Evolutionary conservation across 441 rosid species (phyloP).

Genomic region (Aquilaria agallochum): DNA sequence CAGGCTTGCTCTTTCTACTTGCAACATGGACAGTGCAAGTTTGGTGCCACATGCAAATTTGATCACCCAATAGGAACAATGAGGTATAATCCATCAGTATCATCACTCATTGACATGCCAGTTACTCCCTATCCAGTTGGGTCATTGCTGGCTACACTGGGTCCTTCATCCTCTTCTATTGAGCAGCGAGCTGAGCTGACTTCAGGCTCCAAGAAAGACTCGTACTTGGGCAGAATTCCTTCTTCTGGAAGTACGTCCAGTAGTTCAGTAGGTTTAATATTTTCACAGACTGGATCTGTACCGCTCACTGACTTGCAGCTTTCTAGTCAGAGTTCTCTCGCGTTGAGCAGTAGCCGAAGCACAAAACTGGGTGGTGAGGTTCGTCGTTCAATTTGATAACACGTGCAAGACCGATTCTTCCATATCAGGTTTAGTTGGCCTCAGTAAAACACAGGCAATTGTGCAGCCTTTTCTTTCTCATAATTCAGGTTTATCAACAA

Average conservation of each 20-base stretch:
- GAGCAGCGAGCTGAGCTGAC: slow-evolving; percentile 54
- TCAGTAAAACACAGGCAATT: slow-evolving; percentile 34
- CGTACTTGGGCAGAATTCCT: slow-evolving; percentile 58
- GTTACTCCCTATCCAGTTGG: slow-evolving; percentile 83
- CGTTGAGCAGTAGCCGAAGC: slow-evolving; percentile 64
- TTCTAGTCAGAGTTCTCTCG: slow-evolving; percentile 64
- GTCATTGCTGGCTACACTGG: slow-evolving; percentile 54
- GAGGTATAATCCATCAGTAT: slow-evolving; percentile 75
- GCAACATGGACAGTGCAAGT: slow-evolving; percentile 85
- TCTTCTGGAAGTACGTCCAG: slow-evolving; percentile 59
- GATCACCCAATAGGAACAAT: slow-evolving; percentile 73
- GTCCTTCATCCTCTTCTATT: slow-evolving; percentile 54
- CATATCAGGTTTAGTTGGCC: slow-evolving; percentile 20
- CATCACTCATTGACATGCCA: slow-evolving; percentile 78
- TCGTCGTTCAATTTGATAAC: slow-evolving; percentile 54
- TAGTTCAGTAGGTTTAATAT: slow-evolving; percentile 72
- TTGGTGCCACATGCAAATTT: slow-evolving; percentile 81
- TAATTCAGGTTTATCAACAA: slow-evolving; percentile 20
- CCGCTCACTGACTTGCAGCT: slow-evolving; percentile 67
- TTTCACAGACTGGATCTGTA: slow-evolving; percentile 66
- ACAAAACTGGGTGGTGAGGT: slow-evolving; percentile 65
- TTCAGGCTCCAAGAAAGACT: slow-evolving; percentile 49
- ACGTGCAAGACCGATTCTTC: slow-evolving; percentile 15
- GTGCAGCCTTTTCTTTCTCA: slow-evolving; percentile 25
- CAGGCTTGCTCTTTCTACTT: slow-evolving; percentile 74